Evolutionary conservation across 345 rosid genomes (phyloP), one percentile per base, ranked within the genome.

Genomic region (Citrus medica): DNA sequence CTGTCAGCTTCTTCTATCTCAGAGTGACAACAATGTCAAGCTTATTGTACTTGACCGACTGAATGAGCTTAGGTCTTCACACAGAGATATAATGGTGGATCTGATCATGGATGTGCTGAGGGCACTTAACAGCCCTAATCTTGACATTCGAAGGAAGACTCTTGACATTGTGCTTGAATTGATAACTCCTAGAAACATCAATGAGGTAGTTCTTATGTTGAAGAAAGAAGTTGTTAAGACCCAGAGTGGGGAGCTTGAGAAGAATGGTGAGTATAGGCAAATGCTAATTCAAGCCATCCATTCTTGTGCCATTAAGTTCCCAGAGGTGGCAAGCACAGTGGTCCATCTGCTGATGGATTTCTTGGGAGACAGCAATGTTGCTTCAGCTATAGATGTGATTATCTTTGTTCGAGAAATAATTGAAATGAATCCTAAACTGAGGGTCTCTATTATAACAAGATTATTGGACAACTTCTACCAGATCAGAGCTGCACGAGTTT

Each of bases 281-380:
- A 92, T 93, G 98, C 97, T 93, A 4, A 93, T 93, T 81, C 98
- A 93, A 87, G 97, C 97, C 75, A 93, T 93, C 51, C 97, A 93
- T 87, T 86, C 93, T 30, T 92, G 97, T 79, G 98, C 98, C 14
- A 77, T 93, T 82, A 92, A 93, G 90, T 93, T 90, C 87, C 98
- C 98, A 0, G 97, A 93, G 79, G 98, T 93, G 80, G 98, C 98
- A 79, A 90, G 97, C 87, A 93, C 94, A 2, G 97, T 93, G 75
- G 98, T 93, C 79, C 98, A 93, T 86, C 84, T 93, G 75, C 81
- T 92, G 80, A 93, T 93, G 98, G 97, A 93, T 85, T 93, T 93
- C 89, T 85, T 93, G 83, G 94, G 98, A 55, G 98, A 93, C 79
- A 83, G 88, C 87, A 93, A 93, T 75, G 90, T 93, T 83, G 94